phyloP scores from a whole-genome alignment of 1,284 basidiomycete species.

The Marasmius sp. region DNA sequence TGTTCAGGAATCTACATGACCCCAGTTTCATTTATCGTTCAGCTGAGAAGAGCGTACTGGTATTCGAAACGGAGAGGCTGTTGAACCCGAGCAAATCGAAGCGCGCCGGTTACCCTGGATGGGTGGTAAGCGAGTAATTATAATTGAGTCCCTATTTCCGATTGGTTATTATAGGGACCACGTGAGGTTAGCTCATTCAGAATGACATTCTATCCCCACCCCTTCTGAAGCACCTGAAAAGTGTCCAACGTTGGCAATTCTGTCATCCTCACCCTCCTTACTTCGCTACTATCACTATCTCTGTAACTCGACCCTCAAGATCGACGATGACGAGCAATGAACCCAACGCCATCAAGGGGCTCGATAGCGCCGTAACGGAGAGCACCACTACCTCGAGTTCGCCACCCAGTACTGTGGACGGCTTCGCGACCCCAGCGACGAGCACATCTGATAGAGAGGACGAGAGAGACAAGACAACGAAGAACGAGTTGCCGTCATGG shows the following conservation, averaged over 20 bases:
- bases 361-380: background rate
- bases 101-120: too few relatives aligned
- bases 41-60: too few relatives aligned
- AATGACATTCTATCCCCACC: too few relatives aligned
- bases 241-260: background rate
- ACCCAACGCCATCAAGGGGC: background rate
- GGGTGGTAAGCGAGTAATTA: too few relatives aligned
- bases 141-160: too few relatives aligned
- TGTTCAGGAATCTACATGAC: too few relatives aligned
- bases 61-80: too few relatives aligned
- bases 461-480: background rate
- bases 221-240: background rate
- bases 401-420: background rate
- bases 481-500: conserved; percentile 9
- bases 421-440: background rate
- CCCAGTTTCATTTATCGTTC: too few relatives aligned
- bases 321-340: background rate
- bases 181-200: too few relatives aligned
- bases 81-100: too few relatives aligned
- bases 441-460: background rate
- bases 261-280: background rate
- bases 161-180: too few relatives aligned
- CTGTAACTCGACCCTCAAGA: background rate
- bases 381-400: background rate
- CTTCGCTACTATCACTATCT: background rate